Evolutionary conservation across 345 rosid genomes (phyloP).

Genomic region (Bruguiera gymnorhiza): DNA sequence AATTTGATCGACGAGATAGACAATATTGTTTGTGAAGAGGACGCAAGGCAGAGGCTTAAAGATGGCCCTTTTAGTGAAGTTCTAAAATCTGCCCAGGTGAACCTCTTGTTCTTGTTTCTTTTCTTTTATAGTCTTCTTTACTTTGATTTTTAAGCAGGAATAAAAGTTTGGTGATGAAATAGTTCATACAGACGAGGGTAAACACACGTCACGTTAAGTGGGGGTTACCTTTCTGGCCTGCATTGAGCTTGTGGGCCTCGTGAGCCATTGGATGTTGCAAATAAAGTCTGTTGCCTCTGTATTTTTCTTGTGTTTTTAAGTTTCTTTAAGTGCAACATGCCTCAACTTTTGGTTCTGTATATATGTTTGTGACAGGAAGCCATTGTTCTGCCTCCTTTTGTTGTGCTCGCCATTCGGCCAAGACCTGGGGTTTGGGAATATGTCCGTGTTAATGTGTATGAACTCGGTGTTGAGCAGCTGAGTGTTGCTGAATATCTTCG

Average conservation of each 20-base stretch:
- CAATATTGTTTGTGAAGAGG: slow-evolving; percentile 51
- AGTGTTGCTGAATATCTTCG: slow-evolving; percentile 74
- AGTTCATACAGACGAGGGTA: too few species aligned
- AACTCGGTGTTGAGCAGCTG: slow-evolving; percentile 84
- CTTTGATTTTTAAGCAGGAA: neutral
- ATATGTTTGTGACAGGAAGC: slow-evolving; percentile 61
- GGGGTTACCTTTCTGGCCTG: too few species aligned
- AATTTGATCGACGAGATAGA: slow-evolving; percentile 81
- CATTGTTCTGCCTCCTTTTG: slow-evolving; percentile 85
- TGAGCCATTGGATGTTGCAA: too few species aligned
- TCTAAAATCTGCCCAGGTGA: slow-evolving; percentile 72
- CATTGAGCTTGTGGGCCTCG: too few species aligned
- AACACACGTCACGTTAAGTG: too few species aligned
- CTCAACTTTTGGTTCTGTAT: neutral
- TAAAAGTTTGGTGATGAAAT: neutral
- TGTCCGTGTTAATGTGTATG: slow-evolving; percentile 78
- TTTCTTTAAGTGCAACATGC: neutral
- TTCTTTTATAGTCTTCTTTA: neutral
- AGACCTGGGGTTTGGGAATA: slow-evolving; percentile 99
- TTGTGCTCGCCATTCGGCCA: slow-evolving; percentile 90
- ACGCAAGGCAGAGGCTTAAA: slow-evolving; percentile 40
- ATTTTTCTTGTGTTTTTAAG: neutral
- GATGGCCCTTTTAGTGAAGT: slow-evolving; percentile 76
- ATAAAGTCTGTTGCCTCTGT: neutral
- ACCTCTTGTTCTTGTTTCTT: neutral